Percentiles rank a stretch among this genome's conserved stretches.
phyloP scores from a whole-genome alignment of 345 rosid species.

The Gynandropsis gynandra region DNA sequence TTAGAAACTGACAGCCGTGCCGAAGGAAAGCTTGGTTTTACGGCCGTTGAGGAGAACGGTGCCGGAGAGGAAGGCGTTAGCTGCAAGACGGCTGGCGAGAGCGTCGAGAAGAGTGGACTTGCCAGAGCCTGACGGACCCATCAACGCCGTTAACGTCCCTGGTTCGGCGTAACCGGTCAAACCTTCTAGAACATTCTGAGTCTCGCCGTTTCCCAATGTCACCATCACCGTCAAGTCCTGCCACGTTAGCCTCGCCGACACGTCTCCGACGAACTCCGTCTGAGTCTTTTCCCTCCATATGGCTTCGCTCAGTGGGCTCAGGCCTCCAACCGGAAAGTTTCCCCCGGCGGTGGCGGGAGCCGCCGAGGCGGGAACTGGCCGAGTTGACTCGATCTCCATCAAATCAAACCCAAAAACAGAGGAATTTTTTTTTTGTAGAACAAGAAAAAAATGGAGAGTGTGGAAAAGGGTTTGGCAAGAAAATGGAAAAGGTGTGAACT shows the following conservation, averaged over 20 bases:
- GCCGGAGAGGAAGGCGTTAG: conserved; percentile 87
- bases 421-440: not conserved
- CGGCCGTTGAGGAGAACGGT: conserved; percentile 79
- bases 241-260: conserved; percentile 85
- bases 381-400: conserved; percentile 71
- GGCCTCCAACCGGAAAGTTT: conserved; percentile 34
- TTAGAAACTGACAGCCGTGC: conserved; percentile 68
- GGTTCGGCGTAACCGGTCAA: conserved; percentile 92
- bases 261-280: conserved; percentile 62
- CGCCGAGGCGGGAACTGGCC: conserved; percentile 32
- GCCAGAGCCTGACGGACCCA: conserved; percentile 98
- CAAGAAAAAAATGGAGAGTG: not conserved
- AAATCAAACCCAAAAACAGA: conserved; percentile 6
- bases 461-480: conserved; percentile 19
- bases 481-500: conserved; percentile 28
- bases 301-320: conserved; percentile 78
- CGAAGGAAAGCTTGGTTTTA: conserved; percentile 89
- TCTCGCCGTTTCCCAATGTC: conserved; percentile 54
- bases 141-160: conserved; percentile 70
- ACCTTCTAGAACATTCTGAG: conserved; percentile 70
- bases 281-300: conserved; percentile 61
- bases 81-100: conserved; percentile 76
- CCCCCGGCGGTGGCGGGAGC: conserved; percentile 28
- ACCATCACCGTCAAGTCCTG: conserved; percentile 86
- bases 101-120: conserved; percentile 94